Base-by-base conservation (phyloP, 228 moss, liverwort and hornwort species). In the Sphagnum magellanicum region DNA sequence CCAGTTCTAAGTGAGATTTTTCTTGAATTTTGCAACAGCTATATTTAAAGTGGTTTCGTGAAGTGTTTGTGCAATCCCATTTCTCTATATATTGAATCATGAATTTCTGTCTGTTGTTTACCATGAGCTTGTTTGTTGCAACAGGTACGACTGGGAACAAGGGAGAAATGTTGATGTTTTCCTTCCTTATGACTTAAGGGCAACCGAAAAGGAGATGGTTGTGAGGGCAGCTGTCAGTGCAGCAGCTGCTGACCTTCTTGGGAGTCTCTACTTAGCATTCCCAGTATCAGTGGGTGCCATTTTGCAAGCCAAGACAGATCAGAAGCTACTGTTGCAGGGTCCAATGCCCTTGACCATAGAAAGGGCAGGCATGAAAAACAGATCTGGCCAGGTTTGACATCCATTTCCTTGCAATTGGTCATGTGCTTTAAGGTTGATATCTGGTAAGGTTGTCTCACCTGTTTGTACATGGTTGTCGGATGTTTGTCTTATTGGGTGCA, bases 211-310 rank as follows among this genome's bases (percentile, higher is more conserved):
- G 63, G 78, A 74, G 63, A 78, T 61, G 52, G 53, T 65, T 71
- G 60, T 64, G 72, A 63, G 64, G 49, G 67, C 76, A 49, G 32
- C 32, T 32, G 72, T 72, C 63, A 57, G 69, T 74, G 70, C 52
- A 67, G 84, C 88, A 67, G 89, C 90, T 47, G 71, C 65, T 67
- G 79, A 84, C 61, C 85, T 98, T 73, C 52, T 94, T 73, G 78
- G 80, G 79, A 84, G 90, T 71, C 92, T 98, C 71, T 92, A 94
- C 82, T 77, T 82, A 70, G 89, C 87, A 63, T 98, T 92, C 68
- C 98, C 98, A 71, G 90, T 94, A 72, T 82, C 89, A 79, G 81
- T 92, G 16, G 88, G 81, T 70, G 78, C 83, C 57, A 70, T 79
- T 63, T 73, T 90, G 70, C 81, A 77, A 16, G 70, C 80, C 63